These are phyloP conservation scores for Quercus engelmannii DNA, from an alignment of 306 rosid genomes.

Conservation along the genomic window DNA sequence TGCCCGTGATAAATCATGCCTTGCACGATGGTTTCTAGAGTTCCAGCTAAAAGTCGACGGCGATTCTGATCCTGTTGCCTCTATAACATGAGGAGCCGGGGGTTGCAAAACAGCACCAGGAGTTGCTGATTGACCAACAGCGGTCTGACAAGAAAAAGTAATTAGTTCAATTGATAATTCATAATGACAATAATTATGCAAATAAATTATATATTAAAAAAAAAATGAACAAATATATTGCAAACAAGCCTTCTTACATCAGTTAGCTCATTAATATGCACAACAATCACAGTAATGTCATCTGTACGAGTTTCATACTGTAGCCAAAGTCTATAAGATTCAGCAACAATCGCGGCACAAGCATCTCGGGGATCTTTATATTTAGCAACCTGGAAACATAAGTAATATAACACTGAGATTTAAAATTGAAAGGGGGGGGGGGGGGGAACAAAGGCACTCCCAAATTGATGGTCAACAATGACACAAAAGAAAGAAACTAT, in stretches of 20 bases:
- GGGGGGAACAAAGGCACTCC: not conserved
- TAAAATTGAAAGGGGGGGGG: not conserved
- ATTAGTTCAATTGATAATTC: constrained; percentile 18
- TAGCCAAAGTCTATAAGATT: constrained; percentile 95
- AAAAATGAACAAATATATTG: not conserved
- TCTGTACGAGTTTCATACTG: constrained; percentile 99
- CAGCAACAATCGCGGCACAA: constrained; percentile 98
- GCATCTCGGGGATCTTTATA: constrained; percentile 97
- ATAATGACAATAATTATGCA: not conserved
- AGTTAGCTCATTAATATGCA: constrained; percentile 82
- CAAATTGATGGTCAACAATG: not conserved
- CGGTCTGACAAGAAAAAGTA: constrained; percentile 38
- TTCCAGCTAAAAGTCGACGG: constrained; percentile 78
- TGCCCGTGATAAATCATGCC: constrained; percentile 91
- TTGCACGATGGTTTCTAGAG: constrained; percentile 64
- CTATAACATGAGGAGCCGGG: constrained; percentile 76
- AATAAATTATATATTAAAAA: constrained; percentile 4
- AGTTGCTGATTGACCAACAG: constrained; percentile 53
- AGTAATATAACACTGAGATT: not conserved
- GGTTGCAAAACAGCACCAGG: constrained; percentile 35
- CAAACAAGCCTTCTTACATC: constrained; percentile 46
- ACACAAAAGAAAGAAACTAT: not conserved
- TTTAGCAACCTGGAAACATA: constrained; percentile 64
- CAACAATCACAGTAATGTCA: constrained; percentile 93
- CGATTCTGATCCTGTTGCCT: constrained; percentile 92